Evolutionary conservation across 1,139 yeast species (phyloP), one percentile per base, ranked within the genome.

Genomic region (Pichia sp.): DNA sequence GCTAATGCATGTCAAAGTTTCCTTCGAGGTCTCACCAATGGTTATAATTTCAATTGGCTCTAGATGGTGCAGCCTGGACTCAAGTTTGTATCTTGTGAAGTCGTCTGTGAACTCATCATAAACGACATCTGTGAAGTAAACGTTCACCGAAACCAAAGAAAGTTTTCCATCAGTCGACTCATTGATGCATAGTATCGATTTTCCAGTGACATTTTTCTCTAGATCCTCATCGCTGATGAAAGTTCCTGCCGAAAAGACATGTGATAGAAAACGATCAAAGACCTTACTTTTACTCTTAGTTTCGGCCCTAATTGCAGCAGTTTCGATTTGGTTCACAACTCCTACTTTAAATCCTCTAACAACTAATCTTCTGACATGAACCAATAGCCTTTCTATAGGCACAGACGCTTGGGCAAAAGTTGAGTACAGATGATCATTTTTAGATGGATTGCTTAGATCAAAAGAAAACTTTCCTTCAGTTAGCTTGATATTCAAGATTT

Each of bases 401-500:
- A 93, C 85, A 7, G 95, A 85, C 58, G 96, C 87, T 63, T 89
- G 87, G 0, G 96, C 91, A 64, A 89, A 85, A 51, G 83, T 77
- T 53, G 80, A 81, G 63, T 79, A 79, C 33, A 71, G 63, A 4
- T 65, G 61, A 47, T 81, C 83, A 5, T 71, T 65, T 8, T 48
- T 46, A 0, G 75, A 70, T 52, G 72, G 71, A 0, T 75, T 71
- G 24, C 75, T 79, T 2, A 81, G 61, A 53, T 82, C 81, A 8
- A 81, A 63, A 4, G 79, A 72, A 43, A 79, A 64, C 61, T 82
- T 80, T 0, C 95, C 92, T 0, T 87, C 85, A 1, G 89, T 77
- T 31, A 85, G 73, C 83, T 85, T 85, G 52, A 88, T 85, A 58
- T 87, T 85, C 43, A 90, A 70, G 14, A 85, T 76, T 51, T 75